A percentile compares a stretch with the other conserved stretches of the same genome.
Conservation (phyloP, 2,329 filamentous ascomycete genomes). For the Sordariomycetes sp. region DNA sequence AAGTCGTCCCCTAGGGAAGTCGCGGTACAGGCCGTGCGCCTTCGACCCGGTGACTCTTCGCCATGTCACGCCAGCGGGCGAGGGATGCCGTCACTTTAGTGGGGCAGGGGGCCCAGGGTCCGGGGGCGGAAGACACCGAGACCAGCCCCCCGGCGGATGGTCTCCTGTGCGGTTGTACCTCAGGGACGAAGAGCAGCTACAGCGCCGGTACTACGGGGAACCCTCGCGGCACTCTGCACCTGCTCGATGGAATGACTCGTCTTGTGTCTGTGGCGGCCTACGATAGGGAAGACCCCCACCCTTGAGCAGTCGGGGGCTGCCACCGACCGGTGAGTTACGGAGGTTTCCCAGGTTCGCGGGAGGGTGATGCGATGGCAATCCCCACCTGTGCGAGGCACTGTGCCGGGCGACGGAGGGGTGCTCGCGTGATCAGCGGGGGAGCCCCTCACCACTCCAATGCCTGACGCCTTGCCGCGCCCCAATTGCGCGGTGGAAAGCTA, state of each 20-base stretch:
- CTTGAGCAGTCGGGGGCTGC: not conserved
- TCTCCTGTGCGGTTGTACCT: not conserved
- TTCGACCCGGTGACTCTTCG: not conserved
- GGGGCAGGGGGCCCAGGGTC: not conserved
- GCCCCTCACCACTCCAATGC: not conserved
- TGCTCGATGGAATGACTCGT: not conserved
- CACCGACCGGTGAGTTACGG: not conserved
- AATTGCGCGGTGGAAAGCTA: not conserved
- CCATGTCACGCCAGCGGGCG: not conserved
- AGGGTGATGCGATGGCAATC: not conserved
- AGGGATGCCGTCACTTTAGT: not conserved
- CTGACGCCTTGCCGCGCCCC: not conserved
- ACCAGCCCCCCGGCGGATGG: not conserved
- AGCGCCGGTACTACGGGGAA: not conserved
- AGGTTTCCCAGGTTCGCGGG: not conserved
- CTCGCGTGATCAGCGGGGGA: not conserved
- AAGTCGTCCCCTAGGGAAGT: not conserved
- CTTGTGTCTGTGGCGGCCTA: not conserved
- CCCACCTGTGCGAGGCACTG: not conserved
- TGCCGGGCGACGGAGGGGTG: not conserved
- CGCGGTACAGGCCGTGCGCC: slow-evolving; percentile 1
- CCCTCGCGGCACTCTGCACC: not conserved
- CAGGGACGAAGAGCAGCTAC: not conserved
- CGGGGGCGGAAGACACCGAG: not conserved
- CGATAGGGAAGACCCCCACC: not conserved